Conservation (phyloP, 2,329 filamentous ascomycete genomes). For the Stenocarpella maydis region DNA sequence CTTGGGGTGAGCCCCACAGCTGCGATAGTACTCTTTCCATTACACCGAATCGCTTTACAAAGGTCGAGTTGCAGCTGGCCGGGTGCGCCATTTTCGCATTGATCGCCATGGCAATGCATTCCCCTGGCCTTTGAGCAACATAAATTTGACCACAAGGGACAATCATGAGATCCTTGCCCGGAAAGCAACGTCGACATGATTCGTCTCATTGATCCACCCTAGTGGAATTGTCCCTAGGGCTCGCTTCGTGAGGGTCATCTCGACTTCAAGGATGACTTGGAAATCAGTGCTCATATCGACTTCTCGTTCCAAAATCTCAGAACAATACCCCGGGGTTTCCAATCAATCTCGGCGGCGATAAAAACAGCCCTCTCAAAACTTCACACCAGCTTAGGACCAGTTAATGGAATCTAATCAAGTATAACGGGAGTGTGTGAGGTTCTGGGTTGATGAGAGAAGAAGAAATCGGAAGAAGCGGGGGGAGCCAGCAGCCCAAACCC, state of each 20-base stretch:
- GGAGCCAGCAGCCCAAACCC: no score
- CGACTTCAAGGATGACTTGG: not conserved
- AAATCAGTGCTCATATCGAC: conserved; percentile 8
- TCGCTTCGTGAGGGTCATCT: conserved; percentile 1
- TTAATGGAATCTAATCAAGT: not conserved
- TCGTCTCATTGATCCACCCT: not conserved
- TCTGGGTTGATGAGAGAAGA: no score
- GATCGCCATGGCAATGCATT: not conserved
- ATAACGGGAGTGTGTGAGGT: no score
- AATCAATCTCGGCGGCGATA: not conserved
- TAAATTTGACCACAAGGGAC: not conserved
- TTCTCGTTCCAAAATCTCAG: not conserved
- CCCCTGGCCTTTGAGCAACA: not conserved
- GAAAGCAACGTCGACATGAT: not conserved
- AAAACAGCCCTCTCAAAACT: not conserved
- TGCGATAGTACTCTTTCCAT: not conserved
- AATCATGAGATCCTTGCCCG: not conserved
- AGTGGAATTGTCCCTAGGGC: not conserved
- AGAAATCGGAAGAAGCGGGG: no score
- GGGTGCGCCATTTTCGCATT: not conserved
- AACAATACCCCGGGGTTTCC: not conserved
- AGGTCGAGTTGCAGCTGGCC: not conserved
- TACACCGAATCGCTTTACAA: not conserved
- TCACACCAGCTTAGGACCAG: not conserved
- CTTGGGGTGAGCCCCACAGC: not conserved